Percentiles rank a stretch among this genome's conserved stretches.
phyloP scores from a whole-genome alignment of 805 yeast genomes.

The Candida dendrica region DNA sequence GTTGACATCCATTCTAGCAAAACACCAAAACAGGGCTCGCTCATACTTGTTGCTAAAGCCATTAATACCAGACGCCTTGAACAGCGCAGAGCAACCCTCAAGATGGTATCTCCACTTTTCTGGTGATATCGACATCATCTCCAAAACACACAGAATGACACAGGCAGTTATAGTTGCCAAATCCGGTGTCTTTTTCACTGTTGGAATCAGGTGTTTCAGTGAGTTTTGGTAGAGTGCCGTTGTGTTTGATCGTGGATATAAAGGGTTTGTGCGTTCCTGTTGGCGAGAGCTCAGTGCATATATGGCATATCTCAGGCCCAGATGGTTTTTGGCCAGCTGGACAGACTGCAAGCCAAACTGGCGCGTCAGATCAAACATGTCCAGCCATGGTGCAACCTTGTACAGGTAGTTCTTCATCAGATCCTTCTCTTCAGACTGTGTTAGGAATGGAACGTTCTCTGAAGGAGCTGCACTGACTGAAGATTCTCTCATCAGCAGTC shows the following conservation, averaged over 20 bases:
- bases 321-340: slow-evolving; percentile 33
- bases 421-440: slow-evolving; percentile 26
- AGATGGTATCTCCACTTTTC: slow-evolving; percentile 32
- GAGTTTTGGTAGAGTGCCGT: slow-evolving; percentile 26
- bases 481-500: background rate
- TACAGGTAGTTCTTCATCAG: slow-evolving; percentile 28
- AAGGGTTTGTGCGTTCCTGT: slow-evolving; percentile 21
- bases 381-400: slow-evolving; percentile 32
- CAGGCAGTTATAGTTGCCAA: slow-evolving; percentile 28
- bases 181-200: slow-evolving; percentile 24
- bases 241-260: slow-evolving; percentile 21
- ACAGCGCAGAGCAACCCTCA: slow-evolving; percentile 31
- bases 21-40: slow-evolving; percentile 36
- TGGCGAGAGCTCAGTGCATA: slow-evolving; percentile 28
- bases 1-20: slow-evolving; percentile 34
- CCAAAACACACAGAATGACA: slow-evolving; percentile 34
- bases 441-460: slow-evolving; percentile 13
- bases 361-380: slow-evolving; percentile 29
- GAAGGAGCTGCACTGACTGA: background rate
- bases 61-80: slow-evolving; percentile 30
- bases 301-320: slow-evolving; percentile 22
- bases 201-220: slow-evolving; percentile 26
- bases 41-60: slow-evolving; percentile 29
- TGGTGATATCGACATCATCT: slow-evolving; percentile 32
- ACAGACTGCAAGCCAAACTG: slow-evolving; percentile 28